These are phyloP conservation scores for Hymenoscyphus occultus DNA, from an alignment of 2,329 filamentous ascomycete species.

Conservation along the genomic window DNA sequence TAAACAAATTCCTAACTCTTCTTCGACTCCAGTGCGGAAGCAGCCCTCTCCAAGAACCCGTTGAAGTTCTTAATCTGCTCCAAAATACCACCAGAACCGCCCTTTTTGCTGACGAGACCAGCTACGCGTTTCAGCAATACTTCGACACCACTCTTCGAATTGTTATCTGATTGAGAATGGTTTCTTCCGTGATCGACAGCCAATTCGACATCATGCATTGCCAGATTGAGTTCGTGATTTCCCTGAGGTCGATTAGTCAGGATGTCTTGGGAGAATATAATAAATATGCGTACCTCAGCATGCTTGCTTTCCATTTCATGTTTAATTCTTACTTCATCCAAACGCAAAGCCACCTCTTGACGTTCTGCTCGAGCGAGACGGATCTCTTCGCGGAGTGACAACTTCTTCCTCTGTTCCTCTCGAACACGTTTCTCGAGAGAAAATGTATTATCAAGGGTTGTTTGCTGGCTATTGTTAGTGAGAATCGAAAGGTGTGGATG, in stretches of 20 bases:
- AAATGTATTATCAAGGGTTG: constrained; percentile 57
- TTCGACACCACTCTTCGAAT: constrained; percentile 54
- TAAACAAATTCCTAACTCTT: constrained; percentile 19
- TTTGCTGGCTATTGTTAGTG: constrained; percentile 41
- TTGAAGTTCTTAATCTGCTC: constrained; percentile 61
- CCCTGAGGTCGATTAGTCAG: constrained; percentile 37
- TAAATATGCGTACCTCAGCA: constrained; percentile 44
- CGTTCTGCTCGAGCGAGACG: constrained; percentile 56
- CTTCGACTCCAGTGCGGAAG: constrained; percentile 50
- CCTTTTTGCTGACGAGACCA: constrained; percentile 50
- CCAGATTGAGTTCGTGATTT: constrained; percentile 50
- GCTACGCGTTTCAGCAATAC: constrained; percentile 53
- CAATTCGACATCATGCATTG: constrained; percentile 61
- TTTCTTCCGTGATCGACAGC: constrained; percentile 51
- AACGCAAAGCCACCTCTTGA: constrained; percentile 59
- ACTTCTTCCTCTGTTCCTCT: constrained; percentile 54
- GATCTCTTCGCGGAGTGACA: constrained; percentile 58
- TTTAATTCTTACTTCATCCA: constrained; percentile 59
- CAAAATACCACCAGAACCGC: constrained; percentile 51
- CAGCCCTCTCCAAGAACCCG: constrained; percentile 59
- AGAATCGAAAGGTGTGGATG: not conserved
- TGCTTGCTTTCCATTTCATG: constrained; percentile 55
- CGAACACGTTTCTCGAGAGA: constrained; percentile 56
- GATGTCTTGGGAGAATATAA: too few relatives aligned
- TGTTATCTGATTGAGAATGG: constrained; percentile 46